A percentile compares a stretch with the other conserved stretches of the same genome.
Conservation (phyloP, 208 protist species). For the Leishmania guyanensis region DNA sequence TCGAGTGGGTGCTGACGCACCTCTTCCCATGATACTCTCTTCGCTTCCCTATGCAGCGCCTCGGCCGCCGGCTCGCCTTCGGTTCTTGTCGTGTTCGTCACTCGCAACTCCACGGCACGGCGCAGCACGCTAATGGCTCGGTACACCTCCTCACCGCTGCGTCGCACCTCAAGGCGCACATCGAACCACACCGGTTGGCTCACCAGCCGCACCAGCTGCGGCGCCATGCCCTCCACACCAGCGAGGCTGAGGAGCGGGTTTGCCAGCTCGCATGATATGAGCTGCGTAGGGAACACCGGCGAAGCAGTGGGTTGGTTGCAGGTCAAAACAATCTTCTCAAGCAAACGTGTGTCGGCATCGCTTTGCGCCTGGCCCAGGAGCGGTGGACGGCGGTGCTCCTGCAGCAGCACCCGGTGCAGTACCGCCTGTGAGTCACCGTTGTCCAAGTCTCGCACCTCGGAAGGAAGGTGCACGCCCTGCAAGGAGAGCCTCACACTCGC, state of each 20-base stretch:
- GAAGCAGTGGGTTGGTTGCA: slow-evolving; percentile 46
- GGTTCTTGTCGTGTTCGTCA: slow-evolving; percentile 12
- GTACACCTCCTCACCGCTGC: slow-evolving; percentile 7
- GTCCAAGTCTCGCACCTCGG: slow-evolving; percentile 10
- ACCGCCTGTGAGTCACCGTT: background rate
- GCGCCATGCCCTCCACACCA: slow-evolving; percentile 5
- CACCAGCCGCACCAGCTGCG: slow-evolving; percentile 19
- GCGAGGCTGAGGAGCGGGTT: slow-evolving; percentile 39
- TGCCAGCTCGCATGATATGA: slow-evolving; percentile 61
- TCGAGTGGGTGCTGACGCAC: slow-evolving; percentile 50
- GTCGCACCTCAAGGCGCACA: slow-evolving; percentile 23
- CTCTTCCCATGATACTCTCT: slow-evolving; percentile 21
- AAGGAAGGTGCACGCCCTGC: slow-evolving; percentile 58
- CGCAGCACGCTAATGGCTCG: slow-evolving; percentile 36
- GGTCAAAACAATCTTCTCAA: slow-evolving; percentile 15
- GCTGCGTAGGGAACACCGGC: slow-evolving; percentile 57
- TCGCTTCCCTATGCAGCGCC: slow-evolving; percentile 6
- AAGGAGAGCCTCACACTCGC: slow-evolving; percentile 37
- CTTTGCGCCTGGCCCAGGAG: slow-evolving; percentile 15
- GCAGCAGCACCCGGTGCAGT: slow-evolving; percentile 24
- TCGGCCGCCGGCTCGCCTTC: background rate
- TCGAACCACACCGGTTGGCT: slow-evolving; percentile 25
- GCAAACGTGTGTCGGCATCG: background rate
- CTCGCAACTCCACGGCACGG: slow-evolving; percentile 55
- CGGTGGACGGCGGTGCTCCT: slow-evolving; percentile 26